A percentile compares a stretch with the other conserved stretches of the same genome.
phyloP scores from a whole-genome alignment of 208 protist species.

The Acanthamoeba healyi region DNA sequence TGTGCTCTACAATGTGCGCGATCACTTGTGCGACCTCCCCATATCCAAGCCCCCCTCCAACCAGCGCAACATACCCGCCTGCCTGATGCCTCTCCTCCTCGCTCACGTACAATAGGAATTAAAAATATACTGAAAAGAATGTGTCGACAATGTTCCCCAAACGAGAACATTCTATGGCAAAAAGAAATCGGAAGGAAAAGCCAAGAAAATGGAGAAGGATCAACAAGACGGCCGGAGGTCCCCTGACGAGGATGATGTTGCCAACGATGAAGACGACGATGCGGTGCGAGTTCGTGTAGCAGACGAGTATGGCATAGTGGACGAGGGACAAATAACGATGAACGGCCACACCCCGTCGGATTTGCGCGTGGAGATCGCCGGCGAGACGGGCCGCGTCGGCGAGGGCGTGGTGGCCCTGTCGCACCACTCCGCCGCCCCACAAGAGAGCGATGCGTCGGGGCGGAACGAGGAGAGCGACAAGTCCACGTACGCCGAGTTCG shows the following conservation, averaged over 20 bases:
- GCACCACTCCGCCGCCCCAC: background rate
- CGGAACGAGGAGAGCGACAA: background rate
- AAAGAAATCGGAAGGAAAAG: background rate
- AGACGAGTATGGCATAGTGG: background rate
- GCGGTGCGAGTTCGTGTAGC: background rate
- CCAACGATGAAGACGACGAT: background rate
- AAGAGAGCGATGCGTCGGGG: too few species aligned
- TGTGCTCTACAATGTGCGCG: background rate
- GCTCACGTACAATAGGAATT: background rate
- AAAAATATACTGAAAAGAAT: background rate
- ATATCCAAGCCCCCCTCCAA: background rate
- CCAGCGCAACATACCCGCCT: background rate
- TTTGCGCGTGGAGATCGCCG: background rate
- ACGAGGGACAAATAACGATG: background rate
- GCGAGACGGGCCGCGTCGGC: background rate
- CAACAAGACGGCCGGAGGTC: background rate
- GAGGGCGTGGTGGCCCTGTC: background rate
- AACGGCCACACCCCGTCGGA: background rate
- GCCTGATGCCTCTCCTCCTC: background rate
- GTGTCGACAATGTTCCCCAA: background rate
- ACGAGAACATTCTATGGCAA: background rate
- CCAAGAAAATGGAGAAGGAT: background rate
- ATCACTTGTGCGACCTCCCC: background rate
- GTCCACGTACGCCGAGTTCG: background rate
- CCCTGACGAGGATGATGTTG: background rate